Conservation (phyloP, 2,329 filamentous ascomycete species). For the Diaporthe citriasiana region DNA sequence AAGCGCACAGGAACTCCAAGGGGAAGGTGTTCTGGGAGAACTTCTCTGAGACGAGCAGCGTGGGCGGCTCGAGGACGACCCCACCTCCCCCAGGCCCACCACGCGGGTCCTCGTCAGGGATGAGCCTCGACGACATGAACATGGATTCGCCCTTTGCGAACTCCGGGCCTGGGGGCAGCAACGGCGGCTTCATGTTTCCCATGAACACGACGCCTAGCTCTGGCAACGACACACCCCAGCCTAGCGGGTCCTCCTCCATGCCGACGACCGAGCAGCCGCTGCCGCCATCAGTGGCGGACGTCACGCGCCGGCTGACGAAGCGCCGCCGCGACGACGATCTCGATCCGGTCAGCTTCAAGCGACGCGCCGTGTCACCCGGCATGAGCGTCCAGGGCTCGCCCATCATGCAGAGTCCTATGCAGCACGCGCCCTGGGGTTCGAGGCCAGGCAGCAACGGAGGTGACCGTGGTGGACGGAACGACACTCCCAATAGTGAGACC, state of each 20-base stretch:
- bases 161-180: conserved; percentile 43
- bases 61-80: conserved; percentile 59
- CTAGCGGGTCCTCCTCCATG: conserved; percentile 49
- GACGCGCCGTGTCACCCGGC: conserved; percentile 90
- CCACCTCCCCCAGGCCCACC: conserved; percentile 76
- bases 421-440: conserved; percentile 77
- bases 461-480: conserved; percentile 62
- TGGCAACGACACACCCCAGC: conserved; percentile 56
- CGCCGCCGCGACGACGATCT: conserved; percentile 93
- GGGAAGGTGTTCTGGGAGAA: conserved; percentile 83
- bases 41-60: conserved; percentile 76
- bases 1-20: conserved; percentile 79
- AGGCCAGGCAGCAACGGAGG: conserved; percentile 71
- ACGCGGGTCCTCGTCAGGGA: conserved; percentile 69
- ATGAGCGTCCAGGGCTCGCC: conserved; percentile 94
- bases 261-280: conserved; percentile 47
- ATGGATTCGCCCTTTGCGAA: conserved; percentile 76
- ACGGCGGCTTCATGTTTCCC: conserved; percentile 47
- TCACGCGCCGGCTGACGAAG: conserved; percentile 80
- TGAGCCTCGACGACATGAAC: conserved; percentile 76
- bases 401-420: conserved; percentile 85
- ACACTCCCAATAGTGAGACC: conserved; percentile 62
- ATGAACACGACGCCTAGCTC: conserved; percentile 52
- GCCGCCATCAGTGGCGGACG: conserved; percentile 78
- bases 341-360: conserved; percentile 89